Conservation (phyloP, 2,329 filamentous ascomycete genomes). For the Colletotrichum gigasporum region DNA sequence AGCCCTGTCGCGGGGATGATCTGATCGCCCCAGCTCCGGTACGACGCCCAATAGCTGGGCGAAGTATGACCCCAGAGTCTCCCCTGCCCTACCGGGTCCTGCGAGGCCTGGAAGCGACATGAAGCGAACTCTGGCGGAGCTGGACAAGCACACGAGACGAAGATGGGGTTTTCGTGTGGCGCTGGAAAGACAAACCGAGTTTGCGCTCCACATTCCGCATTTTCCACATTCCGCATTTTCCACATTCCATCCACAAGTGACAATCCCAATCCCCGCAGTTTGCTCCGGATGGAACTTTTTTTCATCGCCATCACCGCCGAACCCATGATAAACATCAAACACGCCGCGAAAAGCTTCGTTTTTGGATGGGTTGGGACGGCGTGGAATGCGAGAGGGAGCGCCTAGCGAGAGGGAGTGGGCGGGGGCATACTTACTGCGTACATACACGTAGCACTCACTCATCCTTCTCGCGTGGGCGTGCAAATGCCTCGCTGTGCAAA, state of each 20-base stretch:
- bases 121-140: constrained; percentile 16
- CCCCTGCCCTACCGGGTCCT: not conserved
- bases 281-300: not conserved
- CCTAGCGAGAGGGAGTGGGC: too few relatives aligned
- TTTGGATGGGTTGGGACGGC: not conserved
- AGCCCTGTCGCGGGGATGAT: constrained; percentile 21
- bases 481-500: too few relatives aligned
- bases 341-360: constrained; percentile 18
- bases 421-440: too few relatives aligned
- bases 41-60: not conserved
- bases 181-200: not conserved
- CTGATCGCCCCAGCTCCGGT: constrained; percentile 21
- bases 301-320: not conserved
- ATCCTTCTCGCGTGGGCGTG: too few relatives aligned
- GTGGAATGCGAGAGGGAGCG: not conserved
- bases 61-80: constrained; percentile 8
- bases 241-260: not conserved
- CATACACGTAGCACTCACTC: too few relatives aligned
- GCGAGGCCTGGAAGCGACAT: constrained; percentile 15
- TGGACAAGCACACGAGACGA: constrained; percentile 23
- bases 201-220: not conserved
- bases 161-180: constrained; percentile 8
- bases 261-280: not conserved
- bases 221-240: constrained; percentile 16
- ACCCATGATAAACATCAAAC: constrained; percentile 25